Conservation (phyloP, 306 rosid genomes). For the Prosopis cineraria region DNA sequence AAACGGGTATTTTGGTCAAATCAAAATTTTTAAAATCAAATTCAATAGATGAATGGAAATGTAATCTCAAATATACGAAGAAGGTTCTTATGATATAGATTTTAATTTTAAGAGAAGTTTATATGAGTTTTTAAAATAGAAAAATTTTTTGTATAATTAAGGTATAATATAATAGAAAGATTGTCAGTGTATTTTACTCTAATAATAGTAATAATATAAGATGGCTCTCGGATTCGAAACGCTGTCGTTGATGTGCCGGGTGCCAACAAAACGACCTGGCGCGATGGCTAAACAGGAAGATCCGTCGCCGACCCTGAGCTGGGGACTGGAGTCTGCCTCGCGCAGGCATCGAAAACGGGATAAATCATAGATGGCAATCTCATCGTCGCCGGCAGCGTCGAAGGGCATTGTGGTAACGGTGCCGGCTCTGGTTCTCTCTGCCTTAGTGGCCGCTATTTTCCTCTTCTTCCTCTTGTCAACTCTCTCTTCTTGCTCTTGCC, state of each 20-base stretch:
- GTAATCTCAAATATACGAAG: too few relatives aligned
- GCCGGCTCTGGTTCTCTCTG: conserved; percentile 59
- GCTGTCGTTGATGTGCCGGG: not conserved
- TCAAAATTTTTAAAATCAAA: too few relatives aligned
- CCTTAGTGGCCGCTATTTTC: conserved; percentile 47
- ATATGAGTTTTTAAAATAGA: too few relatives aligned
- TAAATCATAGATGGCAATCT: conserved; percentile 43
- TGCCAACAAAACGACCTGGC: not conserved
- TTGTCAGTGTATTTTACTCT: too few relatives aligned
- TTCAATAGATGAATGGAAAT: too few relatives aligned
- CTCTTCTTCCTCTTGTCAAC: conserved; percentile 59
- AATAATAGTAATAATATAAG: too few relatives aligned
- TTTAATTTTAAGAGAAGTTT: too few relatives aligned
- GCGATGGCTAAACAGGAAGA: not conserved
- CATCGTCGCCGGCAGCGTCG: conserved; percentile 45
- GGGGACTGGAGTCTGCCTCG: not conserved
- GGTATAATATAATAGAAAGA: too few relatives aligned
- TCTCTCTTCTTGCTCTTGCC: conserved; percentile 65
- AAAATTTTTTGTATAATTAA: too few relatives aligned
- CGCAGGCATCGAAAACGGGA: not conserved
- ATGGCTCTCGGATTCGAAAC: too few relatives aligned
- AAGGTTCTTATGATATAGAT: too few relatives aligned
- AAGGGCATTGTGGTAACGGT: conserved; percentile 65
- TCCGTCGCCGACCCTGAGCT: not conserved
- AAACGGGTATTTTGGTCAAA: too few relatives aligned